Base-by-base conservation (phyloP, 345 rosid species). In the Mercurialis annua region DNA sequence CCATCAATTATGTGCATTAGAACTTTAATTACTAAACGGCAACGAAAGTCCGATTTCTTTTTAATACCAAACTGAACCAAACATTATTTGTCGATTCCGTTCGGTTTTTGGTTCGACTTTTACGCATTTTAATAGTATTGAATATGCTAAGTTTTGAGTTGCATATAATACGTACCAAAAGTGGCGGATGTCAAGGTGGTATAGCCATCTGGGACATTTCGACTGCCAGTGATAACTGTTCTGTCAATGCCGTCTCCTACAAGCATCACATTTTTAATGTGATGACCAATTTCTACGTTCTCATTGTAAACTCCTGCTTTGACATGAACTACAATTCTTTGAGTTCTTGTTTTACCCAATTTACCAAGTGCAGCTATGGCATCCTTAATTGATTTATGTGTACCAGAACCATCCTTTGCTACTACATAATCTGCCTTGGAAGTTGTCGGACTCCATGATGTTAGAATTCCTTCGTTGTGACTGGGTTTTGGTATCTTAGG, bases 181-280 rank as follows among this genome's bases (percentile, higher is more conserved):
- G 92, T 87, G 26, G 96, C 94, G 18, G 92, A 81, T 71, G 76
- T 71, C 15, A 59, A 75, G 59, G 92, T 86, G 50, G 85, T 53
- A 57, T 77, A 70, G 21, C 90, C 94, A 64, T 83, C 86, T 0
- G 75, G 80, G n/a, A 79, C 84, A 60, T 76, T 87, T 50, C 72
- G 68, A 67, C 50, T 71, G 36, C 84, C 86, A 0, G 86, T 87
- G 30, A 89, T 69, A 0, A 86, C 67, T 53, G 96, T 89, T 73
- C 70, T 83, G 59, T 82, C 93, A 65, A 86, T 92, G 71, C 96
- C 96, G 59, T 92, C 94, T 3, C 94, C 96, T 20, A 89, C 92
- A 21, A 87, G 56, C 94, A 87, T 92, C 18, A 87, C 46, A 47
- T 87, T 79, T 55, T 68, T 80, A 78, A 82, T 49, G 40, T 78